Evolutionary conservation across 805 yeast genomes (phyloP), one percentile per base, ranked within the genome.

Genomic region (Priceomyces carsonii): DNA sequence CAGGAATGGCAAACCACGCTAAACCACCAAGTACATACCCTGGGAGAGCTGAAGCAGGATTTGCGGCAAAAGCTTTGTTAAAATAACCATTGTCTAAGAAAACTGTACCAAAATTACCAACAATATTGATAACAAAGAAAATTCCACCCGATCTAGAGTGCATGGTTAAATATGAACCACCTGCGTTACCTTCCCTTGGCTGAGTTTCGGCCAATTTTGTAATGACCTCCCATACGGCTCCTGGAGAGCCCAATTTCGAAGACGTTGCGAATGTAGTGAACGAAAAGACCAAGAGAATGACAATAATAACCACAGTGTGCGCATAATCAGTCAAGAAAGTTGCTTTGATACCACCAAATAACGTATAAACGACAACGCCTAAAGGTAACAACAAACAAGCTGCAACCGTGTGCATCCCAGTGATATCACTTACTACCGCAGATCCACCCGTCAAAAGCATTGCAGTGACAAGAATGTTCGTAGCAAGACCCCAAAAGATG

Each of bases 391-490:
- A 63, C 61, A 85, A 82, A 59, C 88, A 79, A 1, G 89, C 85
- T 6, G 96, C 97, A 24, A 80, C 82, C 3, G 82, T 75, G 57
- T 83, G 69, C 73, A 71, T 70, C 1, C 96, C 96, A 2, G 96
- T 88, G 44, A 90, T 69, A 49, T 82, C 84, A 44, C 63, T 71
- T 36, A 89, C 80, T 5, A 87, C 85, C 1, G 95, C 93, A 29
- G 95, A 80, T 21, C 95, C 96, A 42, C 96, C 96, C 4, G 95
- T 82, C 34, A 90, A 68, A 28, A 90, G 72, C 96, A 88, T 88
- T 3, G 95, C 95, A 19, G 95, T 87, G 39, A 90, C 97, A 42
- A 90, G 70, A 42, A 90, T 79, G 56, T 90, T 90, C 22, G 96
- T 87, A 5, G 90, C 90, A 36, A 87, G 63, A 1, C 93, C 96